Evolutionary conservation across 2,329 filamentous ascomycete genomes (phyloP), one percentile per base, ranked within the genome.

Genomic region (Diaporthe capsici): DNA sequence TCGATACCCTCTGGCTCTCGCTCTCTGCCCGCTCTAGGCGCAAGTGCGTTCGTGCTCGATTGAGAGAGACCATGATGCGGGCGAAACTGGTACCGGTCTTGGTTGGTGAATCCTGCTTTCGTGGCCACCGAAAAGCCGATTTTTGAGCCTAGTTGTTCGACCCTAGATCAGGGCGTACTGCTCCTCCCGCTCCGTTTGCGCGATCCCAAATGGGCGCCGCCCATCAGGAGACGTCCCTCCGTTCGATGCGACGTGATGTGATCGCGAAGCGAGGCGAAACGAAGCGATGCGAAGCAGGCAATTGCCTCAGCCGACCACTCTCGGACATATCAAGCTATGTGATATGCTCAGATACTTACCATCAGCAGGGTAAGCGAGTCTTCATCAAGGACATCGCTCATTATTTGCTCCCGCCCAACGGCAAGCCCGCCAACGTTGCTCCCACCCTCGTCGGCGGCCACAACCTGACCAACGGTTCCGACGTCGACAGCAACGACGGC

Each of bases 371-470:
- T 81, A 98, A 98, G 87, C 94, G 96, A 80, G 87, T 98, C 80
- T 98, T 98, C 87, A 97, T 99, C 90, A 99, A 99, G 85, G 97
- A 98, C 84, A 99, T 98, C 87, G 93, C 94, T 74, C 94, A 98
- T 85, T 98, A 98, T 84, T 89, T 98, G 79, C 88, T 98, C 78
- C 94, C 95, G 7, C 94, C 95, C 4, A 87, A 94, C 78, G 88
- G 89, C 63, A 90, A 93, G 80, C 88, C 90, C 20, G 90, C 94
- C 70, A 88, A 87, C 67, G 91, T 97, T 76, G 95, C 95, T 13
- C 94, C 94, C 3, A 98, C 95, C n/a, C 88, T 98, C 70, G 90
- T 93, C 76, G 91, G 91, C 78, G 91, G 90, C 39, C 78, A 82
- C 34, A 42, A 72, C 65, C 77, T 77, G 37, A 77, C 77, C 70